Base-by-base conservation (phyloP, 192 early-diverging fungal genomes). In the Coemansia sp. region DNA sequence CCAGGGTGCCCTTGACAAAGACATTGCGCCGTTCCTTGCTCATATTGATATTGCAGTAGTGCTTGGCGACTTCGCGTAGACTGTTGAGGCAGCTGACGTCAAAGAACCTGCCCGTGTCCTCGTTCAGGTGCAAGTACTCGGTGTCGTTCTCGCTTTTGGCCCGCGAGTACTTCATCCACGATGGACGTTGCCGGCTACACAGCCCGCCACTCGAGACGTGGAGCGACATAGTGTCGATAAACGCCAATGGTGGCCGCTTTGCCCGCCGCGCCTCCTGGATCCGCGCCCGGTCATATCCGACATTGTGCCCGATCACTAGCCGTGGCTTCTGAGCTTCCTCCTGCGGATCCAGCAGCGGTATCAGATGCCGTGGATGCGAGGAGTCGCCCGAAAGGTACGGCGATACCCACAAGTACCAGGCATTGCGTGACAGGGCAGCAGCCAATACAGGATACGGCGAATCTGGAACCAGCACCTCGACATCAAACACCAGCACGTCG, bases 341-440 rank as follows among this genome's bases (percentile, higher is more conserved):
- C 16, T 40, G 84, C 2, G 51, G 25, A 32, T 62, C 40, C 38
- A 51, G 47, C 14, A 92, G 54, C 9, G 87, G 84, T 19, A 94
- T 83, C 40, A 94, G 59, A 42, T 73, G 55, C 21, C 75, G 60
- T 12, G 72, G 55, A 20, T 69, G 51, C 10, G 64, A 30, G 19
- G 66, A 63, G 12, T 79, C 58, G 8, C 56, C 78, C 8, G 61
- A 30, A 27, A 94, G 52, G 52, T 81, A 82, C n/a, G 95, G 92
- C 14, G 92, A 88, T 13, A 85, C 76, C 95, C 95, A 98, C 17
- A 80, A 67, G 60, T 96, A 98, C 96, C 96, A 98, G 5, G 80
- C 79, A 14, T 72, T 59, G 7, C 51, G 42, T 1, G 90, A 88
- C 13, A 75, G 76, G 0, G 91, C 96, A 3, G 78, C 76, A 0